Base-by-base conservation (phyloP, 1,284 basidiomycete species). In the Leccinum subrobustum region DNA sequence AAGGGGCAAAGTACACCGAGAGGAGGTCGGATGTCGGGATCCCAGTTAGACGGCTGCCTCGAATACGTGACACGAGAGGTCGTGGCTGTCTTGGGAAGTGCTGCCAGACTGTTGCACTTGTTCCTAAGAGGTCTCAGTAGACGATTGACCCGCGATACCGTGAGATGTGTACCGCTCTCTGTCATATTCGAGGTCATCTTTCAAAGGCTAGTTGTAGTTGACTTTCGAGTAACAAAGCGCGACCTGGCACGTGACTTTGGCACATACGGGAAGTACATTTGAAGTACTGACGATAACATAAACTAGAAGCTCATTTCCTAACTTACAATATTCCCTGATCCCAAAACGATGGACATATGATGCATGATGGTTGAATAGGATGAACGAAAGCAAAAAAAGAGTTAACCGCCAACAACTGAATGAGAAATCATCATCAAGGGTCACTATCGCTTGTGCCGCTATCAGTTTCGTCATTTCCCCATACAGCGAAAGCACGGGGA, bases 401-500 rank as follows among this genome's bases (percentile, higher is more conserved):
- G n/a, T 31, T 23, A 54, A 27, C 39, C 42, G 6, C 31, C 35
- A 25, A 37, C 23, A 56, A 20, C 33, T 20, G 25, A 27, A 18
- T 12, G 37, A 47, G 16, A 31, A 6, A 14, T 11, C 11, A 47
- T 29, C 27, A 6, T 72, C 60, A 74, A 33, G 35, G 65, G 51
- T 91, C 89, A 62, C 81, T 87, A 68, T 91, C 89, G 64, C 89
- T 92, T 18, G 89, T 81, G 67, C 87, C 88, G 68, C 89, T 91
- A 67, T 94, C 93, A 59, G 90, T 93, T 73, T 95, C 93, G 70
- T 95, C 93, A 54, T 91, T 88, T 1, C 91, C 92, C 85, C 86
- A 91, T 18, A 91, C 91, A 58, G 89, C 88, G 68, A 93, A 92
- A 42, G 90, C 89, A 29, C 85, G 77, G 54, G 79, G 81, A 47